These are phyloP conservation scores for Elsinoe ampelina DNA, from an alignment of 2,329 filamentous ascomycete genomes.

Conservation along the genomic window DNA sequence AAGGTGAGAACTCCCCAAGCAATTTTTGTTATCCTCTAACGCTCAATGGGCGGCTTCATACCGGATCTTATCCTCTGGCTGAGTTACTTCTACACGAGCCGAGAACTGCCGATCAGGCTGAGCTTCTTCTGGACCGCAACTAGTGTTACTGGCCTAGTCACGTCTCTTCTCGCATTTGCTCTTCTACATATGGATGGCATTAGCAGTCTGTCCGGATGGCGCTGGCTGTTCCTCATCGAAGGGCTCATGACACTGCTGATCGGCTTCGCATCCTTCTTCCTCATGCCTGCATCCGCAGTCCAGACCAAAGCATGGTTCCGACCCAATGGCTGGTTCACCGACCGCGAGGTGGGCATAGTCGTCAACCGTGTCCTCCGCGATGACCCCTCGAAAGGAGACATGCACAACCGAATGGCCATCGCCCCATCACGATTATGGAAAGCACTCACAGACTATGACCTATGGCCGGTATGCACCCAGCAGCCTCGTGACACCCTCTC, in stretches of 20 bases:
- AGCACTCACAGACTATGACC: conserved; percentile 49
- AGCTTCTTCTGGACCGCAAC: conserved; percentile 64
- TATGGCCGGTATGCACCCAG: conserved; percentile 30
- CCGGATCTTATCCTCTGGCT: neutral
- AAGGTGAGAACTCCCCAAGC: conserved; percentile 48
- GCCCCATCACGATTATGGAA: conserved; percentile 43
- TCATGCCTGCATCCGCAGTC: conserved; percentile 53
- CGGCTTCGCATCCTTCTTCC: conserved; percentile 47
- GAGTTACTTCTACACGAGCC: conserved; percentile 65
- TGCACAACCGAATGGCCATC: conserved; percentile 53
- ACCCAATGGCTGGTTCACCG: conserved; percentile 55
- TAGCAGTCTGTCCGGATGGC: conserved; percentile 46
- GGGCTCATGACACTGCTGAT: conserved; percentile 45
- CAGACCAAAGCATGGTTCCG: conserved; percentile 54
- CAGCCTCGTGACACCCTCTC: conserved; percentile 18
- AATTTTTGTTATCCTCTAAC: conserved; percentile 13
- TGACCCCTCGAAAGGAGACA: conserved; percentile 45
- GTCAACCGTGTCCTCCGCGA: conserved; percentile 54
- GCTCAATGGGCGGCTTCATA: neutral
- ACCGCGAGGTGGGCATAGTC: conserved; percentile 55
- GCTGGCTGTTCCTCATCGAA: conserved; percentile 45
- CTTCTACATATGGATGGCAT: conserved; percentile 43
- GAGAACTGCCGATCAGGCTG: conserved; percentile 58
- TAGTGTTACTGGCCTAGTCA: conserved; percentile 45
- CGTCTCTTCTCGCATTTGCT: conserved; percentile 48